Base-by-base conservation (phyloP, 2,329 filamentous ascomycete genomes). In the Emericellopsis atlantica region DNA sequence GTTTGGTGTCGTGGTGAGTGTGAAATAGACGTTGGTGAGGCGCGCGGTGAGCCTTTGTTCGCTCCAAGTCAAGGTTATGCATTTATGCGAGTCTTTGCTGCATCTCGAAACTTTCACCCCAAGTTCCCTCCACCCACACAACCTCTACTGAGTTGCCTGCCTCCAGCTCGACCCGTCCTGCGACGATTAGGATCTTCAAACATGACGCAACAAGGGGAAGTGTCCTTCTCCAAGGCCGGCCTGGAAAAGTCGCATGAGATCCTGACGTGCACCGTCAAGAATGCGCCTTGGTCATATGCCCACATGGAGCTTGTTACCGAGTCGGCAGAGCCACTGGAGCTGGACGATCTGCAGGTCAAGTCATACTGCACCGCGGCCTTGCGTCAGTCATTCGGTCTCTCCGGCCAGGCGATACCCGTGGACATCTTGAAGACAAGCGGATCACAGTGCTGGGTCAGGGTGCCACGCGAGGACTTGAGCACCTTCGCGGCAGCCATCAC, bases 351-450 rank as follows among this genome's bases (percentile, higher is more conserved):
- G 3, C 79, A 78, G 32, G 66, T 73, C 15, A 75, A 74, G 29
- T 65, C 76, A 0, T 79, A 83, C 52, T 73, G 83, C 48, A 74
- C 72, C 2, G 58, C 70, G 1, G 79, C 83, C 0, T 62, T 90
- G 7, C 66, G 65, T 1, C 74, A 82, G 45, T 88, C 84, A 50
- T 72, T 90, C 2, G 85, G 85, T 16, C 60, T 76, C 15, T 78
- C 75, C 0, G 85, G 85, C 10, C 61, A 69, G 2, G 76, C 75
- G 10, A 78, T 89, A 4, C 63, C 79, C 1, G 54, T 88, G 42
- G 85, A 90, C 52, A 75, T 89, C 16, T 67, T 90, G 29, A 76
- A 79, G 49, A 62, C 79, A 0, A 60, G 74, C 4, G 67, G 62
- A 2, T 50, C 53, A 6, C 65, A 76, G 37, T 73, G 73, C 42